Base-by-base conservation (phyloP, 1,284 basidiomycete species). In the Apiotrichum montevideense region DNA sequence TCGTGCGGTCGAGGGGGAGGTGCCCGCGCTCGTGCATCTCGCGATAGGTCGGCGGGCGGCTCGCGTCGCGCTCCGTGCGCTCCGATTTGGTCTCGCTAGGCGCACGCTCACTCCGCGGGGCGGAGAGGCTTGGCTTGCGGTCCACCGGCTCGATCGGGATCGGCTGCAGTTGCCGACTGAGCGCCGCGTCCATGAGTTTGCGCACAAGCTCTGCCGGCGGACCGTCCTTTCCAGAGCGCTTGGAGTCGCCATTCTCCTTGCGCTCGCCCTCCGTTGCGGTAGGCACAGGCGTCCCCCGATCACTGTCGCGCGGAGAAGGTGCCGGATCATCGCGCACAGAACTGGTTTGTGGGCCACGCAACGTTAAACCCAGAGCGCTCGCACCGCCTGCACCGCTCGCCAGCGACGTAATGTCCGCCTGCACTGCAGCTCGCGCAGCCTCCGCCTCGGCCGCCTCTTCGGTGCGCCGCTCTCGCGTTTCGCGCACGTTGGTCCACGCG, bases 401-500 rank as follows among this genome's bases (percentile, higher is more conserved):
- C 10, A 66, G 50, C 7, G 51, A 44, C 6, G 53, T 58, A 9
- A 67, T 58, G 33, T 61, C 63, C 0, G 61, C 63, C 9, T 49
- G 52, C 13, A 63, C 55, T 4, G 52, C 56, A 10, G 60, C 59
- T 29, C 58, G 51, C 29, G 56, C 62, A 15, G 51, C 47, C 34
- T 58, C 53, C 57, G 61, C 47, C 32, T 56, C 53, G 21, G 66
- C 54, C 1, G 56, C 64, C 46, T 68, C 65, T 2, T 59, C 49
- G n/a, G 46, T 35, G 2, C 62, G 56, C 2, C 64, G 61, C 44
- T 63, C 49, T 9, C 68, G 64, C 6, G 65, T 71, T 50, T 70
- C 69, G 13, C 66, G 66, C 15, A 63, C 64, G 35, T 68, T 69
- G 11, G 66, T 58, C 73, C 73, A 75, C 13, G 73, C 69, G 58